Percentiles rank a stretch among this genome's conserved stretches.
Conservation (phyloP, 2,329 filamentous ascomycete species). For the Fusarium zealandicum region DNA sequence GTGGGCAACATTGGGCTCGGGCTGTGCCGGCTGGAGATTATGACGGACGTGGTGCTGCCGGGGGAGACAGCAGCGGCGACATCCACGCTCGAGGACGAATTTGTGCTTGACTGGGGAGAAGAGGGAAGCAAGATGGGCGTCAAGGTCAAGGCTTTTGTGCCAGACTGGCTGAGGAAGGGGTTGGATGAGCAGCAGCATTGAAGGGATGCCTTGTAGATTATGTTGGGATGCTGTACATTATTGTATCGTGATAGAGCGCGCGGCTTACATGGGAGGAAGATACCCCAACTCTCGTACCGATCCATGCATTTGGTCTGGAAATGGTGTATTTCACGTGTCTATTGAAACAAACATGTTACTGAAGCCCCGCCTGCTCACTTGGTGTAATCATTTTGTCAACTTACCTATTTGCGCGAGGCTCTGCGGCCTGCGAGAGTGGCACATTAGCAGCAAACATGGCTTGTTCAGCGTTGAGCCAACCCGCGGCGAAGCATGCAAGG, state of each 20-base stretch:
- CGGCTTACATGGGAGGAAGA: slow-evolving; percentile 11
- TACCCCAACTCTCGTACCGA: slow-evolving; percentile 11
- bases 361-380: too few relatives aligned
- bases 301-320: not conserved
- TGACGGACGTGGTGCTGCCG: slow-evolving; percentile 81
- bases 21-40: slow-evolving; percentile 85
- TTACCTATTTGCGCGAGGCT: not conserved
- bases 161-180: slow-evolving; percentile 70
- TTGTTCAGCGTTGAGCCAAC: not conserved
- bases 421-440: not conserved
- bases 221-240: slow-evolving; percentile 10
- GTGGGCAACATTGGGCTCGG: slow-evolving; percentile 88
- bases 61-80: slow-evolving; percentile 70
- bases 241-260: slow-evolving; percentile 18
- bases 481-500: not conserved
- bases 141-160: slow-evolving; percentile 82
- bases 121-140: slow-evolving; percentile 49
- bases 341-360: too few relatives aligned
- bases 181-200: slow-evolving; percentile 44
- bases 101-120: slow-evolving; percentile 62
- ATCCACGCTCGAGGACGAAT: slow-evolving; percentile 68
- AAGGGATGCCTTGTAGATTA: slow-evolving; percentile 1
- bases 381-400: too few relatives aligned
- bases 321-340: too few relatives aligned
- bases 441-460: not conserved